These are phyloP conservation scores for Phyllosticta citrichinensis DNA, from an alignment of 2,329 filamentous ascomycete species.

Conservation along the genomic window DNA sequence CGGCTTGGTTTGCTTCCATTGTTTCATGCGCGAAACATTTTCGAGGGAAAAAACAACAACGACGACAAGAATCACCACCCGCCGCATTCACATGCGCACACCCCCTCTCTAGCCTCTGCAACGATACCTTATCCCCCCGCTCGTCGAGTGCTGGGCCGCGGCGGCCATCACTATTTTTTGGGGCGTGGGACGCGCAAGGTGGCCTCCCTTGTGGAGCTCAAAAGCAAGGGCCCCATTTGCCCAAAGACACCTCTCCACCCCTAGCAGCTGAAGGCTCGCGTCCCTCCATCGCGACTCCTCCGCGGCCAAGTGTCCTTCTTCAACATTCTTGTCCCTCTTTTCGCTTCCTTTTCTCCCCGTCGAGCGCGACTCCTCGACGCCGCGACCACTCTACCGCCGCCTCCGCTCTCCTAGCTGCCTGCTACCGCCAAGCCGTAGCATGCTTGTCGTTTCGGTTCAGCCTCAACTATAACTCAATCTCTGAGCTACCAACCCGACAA, in stretches of 20 bases:
- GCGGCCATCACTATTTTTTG: slow-evolving; percentile 6
- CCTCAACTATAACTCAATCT: slow-evolving; percentile 7
- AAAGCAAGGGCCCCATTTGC: background rate
- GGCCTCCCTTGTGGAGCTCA: background rate
- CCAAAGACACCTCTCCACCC: background rate
- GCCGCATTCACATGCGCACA: background rate
- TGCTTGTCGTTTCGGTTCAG: slow-evolving; percentile 8
- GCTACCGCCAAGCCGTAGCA: slow-evolving; percentile 10
- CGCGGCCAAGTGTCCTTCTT: slow-evolving; percentile 8
- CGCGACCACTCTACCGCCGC: background rate
- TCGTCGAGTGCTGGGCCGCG: background rate
- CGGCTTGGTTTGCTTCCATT: background rate
- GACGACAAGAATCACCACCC: background rate
- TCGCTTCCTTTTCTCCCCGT: background rate
- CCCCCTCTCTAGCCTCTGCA: background rate
- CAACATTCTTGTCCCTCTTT: slow-evolving; percentile 9
- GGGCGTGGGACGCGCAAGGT: background rate
- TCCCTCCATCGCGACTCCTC: slow-evolving; percentile 5
- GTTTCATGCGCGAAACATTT: background rate
- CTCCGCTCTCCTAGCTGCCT: slow-evolving; percentile 1
- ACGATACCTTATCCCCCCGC: background rate
- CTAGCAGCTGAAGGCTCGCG: background rate
- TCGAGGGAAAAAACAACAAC: background rate
- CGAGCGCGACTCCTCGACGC: background rate
- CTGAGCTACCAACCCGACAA: slow-evolving; percentile 1